Evolutionary conservation across 2,329 filamentous ascomycete genomes (phyloP), one percentile per base, ranked within the genome.

Genomic region (Didymosphaeria variabile): DNA sequence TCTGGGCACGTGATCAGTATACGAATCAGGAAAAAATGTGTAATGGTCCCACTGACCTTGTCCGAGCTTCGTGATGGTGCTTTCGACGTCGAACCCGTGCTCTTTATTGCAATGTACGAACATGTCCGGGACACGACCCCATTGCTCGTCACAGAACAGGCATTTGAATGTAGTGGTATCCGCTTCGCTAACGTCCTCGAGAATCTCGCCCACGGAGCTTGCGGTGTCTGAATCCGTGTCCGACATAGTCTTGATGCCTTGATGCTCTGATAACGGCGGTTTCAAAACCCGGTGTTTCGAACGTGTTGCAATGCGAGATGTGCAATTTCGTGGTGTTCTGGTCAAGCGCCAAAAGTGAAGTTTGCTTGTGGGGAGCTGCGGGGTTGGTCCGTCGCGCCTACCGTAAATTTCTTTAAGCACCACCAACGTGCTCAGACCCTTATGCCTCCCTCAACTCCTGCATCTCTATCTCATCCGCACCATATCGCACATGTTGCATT

Each of bases 131-230:
- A 75, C 70, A 3, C 67, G 65, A 55, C 60, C 66, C 57, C 64
- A 76, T 64, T 75, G 69, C 59, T 72, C 62, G n/a, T 73, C 69
- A 61, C 73, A 77, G 56, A 77, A 77, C 36, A 77, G 64, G 55
- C 74, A 76, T 59, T 76, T 75, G 71, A 77, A 77, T 8, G 60
- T 71, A 29, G 72, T 73, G 44, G 70, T 73, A 63, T 77, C 74
- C 13, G 73, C 70, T 64, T 77, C 74, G 64, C 73, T 76, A 57
- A 63, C 67, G 46, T 76, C 74, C 55, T 77, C 74, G 44, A 75
- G 60, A 34, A 77, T 76, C 65, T 70, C 72, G 46, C 74, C 74
- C 1, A 69, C 69, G 5, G 74, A 77, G 68, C 73, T 76, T 36
- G 69, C 72, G 3, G 65, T 64, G 38, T 75, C 73, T 7, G 73